A percentile compares a stretch with the other conserved stretches of the same genome.
phyloP scores from a whole-genome alignment of 106 monocot species.

The Dendrobium huoshanense region DNA sequence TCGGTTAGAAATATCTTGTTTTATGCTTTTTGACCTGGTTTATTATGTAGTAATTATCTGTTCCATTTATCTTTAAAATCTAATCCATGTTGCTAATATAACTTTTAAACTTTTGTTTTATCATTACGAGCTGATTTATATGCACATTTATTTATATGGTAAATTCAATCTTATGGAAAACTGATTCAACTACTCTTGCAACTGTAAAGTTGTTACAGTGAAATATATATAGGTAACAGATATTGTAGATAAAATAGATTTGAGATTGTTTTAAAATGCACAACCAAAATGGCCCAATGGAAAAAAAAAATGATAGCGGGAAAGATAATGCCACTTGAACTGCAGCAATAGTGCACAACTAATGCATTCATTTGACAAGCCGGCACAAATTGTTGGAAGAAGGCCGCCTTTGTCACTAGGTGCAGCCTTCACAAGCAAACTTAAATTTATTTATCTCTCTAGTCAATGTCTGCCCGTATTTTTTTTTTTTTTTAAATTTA shows the following conservation, averaged over 20 bases:
- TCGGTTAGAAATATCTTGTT: too few relatives aligned
- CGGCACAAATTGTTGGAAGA: neutral
- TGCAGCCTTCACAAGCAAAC: neutral
- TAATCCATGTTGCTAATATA: neutral
- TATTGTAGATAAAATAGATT: neutral
- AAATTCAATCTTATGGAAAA: neutral
- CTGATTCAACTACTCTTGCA: neutral
- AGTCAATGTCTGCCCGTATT: too few relatives aligned
- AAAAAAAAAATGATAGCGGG: neutral
- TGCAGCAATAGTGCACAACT: neutral
- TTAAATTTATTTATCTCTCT: neutral
- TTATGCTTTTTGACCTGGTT: neutral
- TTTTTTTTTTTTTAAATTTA: too few relatives aligned
- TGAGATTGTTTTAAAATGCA: neutral
- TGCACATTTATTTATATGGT: neutral
- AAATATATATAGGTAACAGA: neutral
- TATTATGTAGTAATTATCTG: neutral
- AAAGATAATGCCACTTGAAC: neutral
- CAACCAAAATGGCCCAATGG: neutral
- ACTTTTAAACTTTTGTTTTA: neutral
- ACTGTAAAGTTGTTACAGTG: neutral
- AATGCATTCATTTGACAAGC: neutral
- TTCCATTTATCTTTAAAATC: neutral
- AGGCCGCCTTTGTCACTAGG: neutral
- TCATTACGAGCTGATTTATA: neutral